These are phyloP conservation scores for Begonia masoniana DNA, from an alignment of 306 rosid genomes.

Conservation along the genomic window DNA sequence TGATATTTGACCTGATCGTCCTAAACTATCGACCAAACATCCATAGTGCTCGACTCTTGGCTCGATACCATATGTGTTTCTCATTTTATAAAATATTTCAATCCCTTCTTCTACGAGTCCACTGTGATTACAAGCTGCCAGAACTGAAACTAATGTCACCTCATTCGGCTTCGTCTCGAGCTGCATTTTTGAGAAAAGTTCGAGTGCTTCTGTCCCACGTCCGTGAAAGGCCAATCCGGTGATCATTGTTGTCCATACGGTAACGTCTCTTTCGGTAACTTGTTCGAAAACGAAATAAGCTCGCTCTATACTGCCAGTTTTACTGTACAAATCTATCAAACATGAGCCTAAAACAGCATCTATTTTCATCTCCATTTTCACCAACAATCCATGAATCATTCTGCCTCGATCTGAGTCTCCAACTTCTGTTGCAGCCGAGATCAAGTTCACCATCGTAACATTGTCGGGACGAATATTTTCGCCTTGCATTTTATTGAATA, in stretches of 20 bases:
- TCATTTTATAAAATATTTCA: slow-evolving; percentile 25
- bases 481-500: slow-evolving; percentile 19
- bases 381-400: slow-evolving; percentile 28
- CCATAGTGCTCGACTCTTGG: slow-evolving; percentile 45
- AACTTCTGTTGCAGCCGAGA: slow-evolving; percentile 34
- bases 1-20: slow-evolving; percentile 28
- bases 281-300: slow-evolving; percentile 32
- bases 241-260: slow-evolving; percentile 44
- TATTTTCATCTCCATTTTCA: slow-evolving; percentile 23
- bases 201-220: slow-evolving; percentile 30
- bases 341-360: slow-evolving; percentile 39
- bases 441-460: slow-evolving; percentile 28
- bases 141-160: slow-evolving; percentile 35
- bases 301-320: slow-evolving; percentile 32
- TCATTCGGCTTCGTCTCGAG: slow-evolving; percentile 19
- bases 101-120: slow-evolving; percentile 46
- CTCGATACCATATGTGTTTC: slow-evolving; percentile 17
- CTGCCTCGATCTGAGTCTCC: slow-evolving; percentile 41
- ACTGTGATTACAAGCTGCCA: slow-evolving; percentile 41
- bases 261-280: slow-evolving; percentile 24
- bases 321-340: slow-evolving; percentile 46
- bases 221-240: slow-evolving; percentile 48
- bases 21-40: slow-evolving; percentile 42
- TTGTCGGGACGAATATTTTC: slow-evolving; percentile 26
- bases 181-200: slow-evolving; percentile 34